Percentiles rank a stretch among this genome's conserved stretches.
phyloP scores from a whole-genome alignment of 2,329 filamentous ascomycete genomes.

The Hymenoscyphus occultus region DNA sequence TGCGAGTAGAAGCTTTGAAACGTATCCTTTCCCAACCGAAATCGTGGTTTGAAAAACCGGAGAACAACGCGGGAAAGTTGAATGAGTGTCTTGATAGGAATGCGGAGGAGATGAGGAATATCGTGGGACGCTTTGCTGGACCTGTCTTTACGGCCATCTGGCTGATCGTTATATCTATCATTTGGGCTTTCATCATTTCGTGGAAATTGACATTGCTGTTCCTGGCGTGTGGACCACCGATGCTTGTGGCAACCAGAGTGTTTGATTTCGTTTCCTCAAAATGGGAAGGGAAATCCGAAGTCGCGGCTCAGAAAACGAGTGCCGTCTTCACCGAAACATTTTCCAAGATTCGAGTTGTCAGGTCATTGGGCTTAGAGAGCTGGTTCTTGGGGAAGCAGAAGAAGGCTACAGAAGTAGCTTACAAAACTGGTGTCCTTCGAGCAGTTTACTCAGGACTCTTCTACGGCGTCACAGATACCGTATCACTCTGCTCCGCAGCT shows the following conservation, averaged over 20 bases:
- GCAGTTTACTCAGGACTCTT: conserved; percentile 66
- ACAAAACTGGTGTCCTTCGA: conserved; percentile 61
- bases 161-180: conserved; percentile 66
- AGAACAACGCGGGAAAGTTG: conserved; percentile 62
- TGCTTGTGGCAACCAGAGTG: conserved; percentile 62
- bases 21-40: conserved; percentile 73
- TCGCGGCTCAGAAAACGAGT: conserved; percentile 57
- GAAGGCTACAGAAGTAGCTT: conserved; percentile 48
- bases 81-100: conserved; percentile 74
- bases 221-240: conserved; percentile 63
- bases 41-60: conserved; percentile 71
- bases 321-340: conserved; percentile 72
- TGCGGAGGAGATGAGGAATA: conserved; percentile 81
- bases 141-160: conserved; percentile 62
- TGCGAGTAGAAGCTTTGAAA: conserved; percentile 66
- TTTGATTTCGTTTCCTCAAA: conserved; percentile 63
- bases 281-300: conserved; percentile 70
- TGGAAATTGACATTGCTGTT: conserved; percentile 82
- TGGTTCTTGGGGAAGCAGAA: conserved; percentile 67
- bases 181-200: conserved; percentile 70
- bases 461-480: conserved; percentile 74
- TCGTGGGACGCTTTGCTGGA: conserved; percentile 75
- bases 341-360: conserved; percentile 73
- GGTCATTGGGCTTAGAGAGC: conserved; percentile 68
- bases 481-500: conserved; percentile 69